Base-by-base conservation (phyloP, 2,329 filamentous ascomycete species). In the Shiraia sp. region DNA sequence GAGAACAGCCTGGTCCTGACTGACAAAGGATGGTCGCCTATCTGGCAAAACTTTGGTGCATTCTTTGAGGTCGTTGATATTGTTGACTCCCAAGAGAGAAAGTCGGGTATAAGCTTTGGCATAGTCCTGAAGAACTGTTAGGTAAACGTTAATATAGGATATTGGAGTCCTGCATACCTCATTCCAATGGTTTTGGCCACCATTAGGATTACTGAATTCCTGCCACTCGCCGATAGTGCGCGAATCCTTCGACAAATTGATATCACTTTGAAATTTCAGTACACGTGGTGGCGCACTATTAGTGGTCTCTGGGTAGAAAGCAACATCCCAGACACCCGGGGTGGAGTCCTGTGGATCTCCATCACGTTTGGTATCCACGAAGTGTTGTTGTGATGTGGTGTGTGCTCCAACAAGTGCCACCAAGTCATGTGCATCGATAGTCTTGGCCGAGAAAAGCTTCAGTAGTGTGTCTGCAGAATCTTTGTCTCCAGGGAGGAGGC, bases 21-120 rank as follows among this genome's bases (percentile, higher is more conserved):
- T 60, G 2, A 54, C 47, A 27, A 68, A 67, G 0, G 43, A 47
- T 6, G 42, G 55, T 5, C 52, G 50, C 17, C 36, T 53, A 2
- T 52, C 54, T 0, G 68, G 79, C 8, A 81, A 62, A 2, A 76
- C 76, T 51, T 75, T 73, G 8, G 76, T 79, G 70, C 79, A 82
- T 49, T 81, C 79, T 12, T 72, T 77, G 30, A 82, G 63, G 15
- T 69, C 60, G 59, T 81, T 81, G 60, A 82, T 76, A 54, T 80
- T 80, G 53, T 77, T 72, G 10, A 81, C 78, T 3, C 79, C 79
- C 9, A 82, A 72, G 2, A 82, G 64, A 23, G 74, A 78, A 26
- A 82, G 67, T 15, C 78, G 76, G 31, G 79, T 70, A 51, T 81
- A 81, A 10, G 76, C 78, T 25, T 70, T 68, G 2, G 78, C 72